phyloP scores from a whole-genome alignment of 2,329 filamentous ascomycete species.

The Trichoderma sp. region DNA sequence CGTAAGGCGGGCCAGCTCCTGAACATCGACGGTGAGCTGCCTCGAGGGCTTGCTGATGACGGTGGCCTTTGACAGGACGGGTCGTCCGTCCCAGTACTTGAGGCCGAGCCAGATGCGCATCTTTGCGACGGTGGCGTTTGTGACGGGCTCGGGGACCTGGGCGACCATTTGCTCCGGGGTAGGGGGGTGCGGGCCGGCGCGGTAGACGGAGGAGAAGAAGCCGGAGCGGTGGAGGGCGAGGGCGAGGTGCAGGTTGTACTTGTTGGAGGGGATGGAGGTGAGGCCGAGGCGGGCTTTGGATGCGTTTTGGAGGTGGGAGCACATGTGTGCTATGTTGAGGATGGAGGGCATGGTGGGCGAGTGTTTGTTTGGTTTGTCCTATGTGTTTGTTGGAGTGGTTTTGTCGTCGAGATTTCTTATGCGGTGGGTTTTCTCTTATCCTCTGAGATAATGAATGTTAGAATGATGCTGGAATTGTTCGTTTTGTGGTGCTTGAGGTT shows the following conservation, averaged over 20 bases:
- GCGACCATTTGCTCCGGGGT: slow-evolving; percentile 45
- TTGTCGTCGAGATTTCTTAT: too few relatives aligned
- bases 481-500: too few relatives aligned
- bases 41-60: slow-evolving; percentile 74
- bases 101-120: slow-evolving; percentile 83
- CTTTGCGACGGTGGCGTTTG: slow-evolving; percentile 67
- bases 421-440: neutral
- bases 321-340: slow-evolving; percentile 72
- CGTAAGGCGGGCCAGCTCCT: slow-evolving; percentile 62
- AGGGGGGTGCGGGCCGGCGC: slow-evolving; percentile 59
- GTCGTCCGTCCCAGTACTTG: slow-evolving; percentile 84
- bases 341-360: slow-evolving; percentile 47
- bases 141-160: slow-evolving; percentile 56
- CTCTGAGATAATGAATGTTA: neutral
- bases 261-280: slow-evolving; percentile 77
- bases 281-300: slow-evolving; percentile 78
- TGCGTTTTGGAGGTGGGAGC: slow-evolving; percentile 89
- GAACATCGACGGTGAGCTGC: slow-evolving; percentile 62
- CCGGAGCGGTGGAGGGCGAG: slow-evolving; percentile 79
- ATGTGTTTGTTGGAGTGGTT: neutral
- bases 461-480: neutral
- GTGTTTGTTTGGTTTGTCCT: neutral
- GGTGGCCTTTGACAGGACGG: slow-evolving; percentile 67
- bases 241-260: slow-evolving; percentile 73
- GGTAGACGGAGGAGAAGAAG: slow-evolving; percentile 76